A percentile compares a stretch with the other conserved stretches of the same genome.
Evolutionary conservation across 2,329 filamentous ascomycete genomes (phyloP).

Genomic region (Rutstroemia sp.): DNA sequence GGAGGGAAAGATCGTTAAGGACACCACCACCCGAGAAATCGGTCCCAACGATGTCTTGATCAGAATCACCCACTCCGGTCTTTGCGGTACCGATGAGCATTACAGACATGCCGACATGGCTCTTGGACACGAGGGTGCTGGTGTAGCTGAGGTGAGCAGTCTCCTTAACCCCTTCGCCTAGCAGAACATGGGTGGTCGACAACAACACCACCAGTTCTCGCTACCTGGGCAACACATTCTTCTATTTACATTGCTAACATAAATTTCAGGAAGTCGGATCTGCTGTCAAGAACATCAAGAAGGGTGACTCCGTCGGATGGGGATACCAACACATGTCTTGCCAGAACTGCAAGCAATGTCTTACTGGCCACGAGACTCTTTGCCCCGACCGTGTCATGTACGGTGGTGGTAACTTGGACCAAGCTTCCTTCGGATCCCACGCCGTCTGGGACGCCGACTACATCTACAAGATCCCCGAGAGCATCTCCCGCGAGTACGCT

Average conservation of each 20-base stretch:
- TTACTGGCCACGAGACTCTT: conserved; percentile 37
- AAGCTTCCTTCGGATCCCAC: conserved; percentile 38
- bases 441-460: conserved; percentile 34
- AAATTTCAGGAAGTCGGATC: conserved; percentile 30
- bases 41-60: conserved; percentile 50
- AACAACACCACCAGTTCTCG: not conserved
- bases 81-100: conserved; percentile 54
- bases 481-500: conserved; percentile 33
- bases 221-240: not conserved
- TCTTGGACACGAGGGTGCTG: conserved; percentile 45
- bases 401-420: conserved; percentile 36
- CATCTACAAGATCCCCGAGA: conserved; percentile 34
- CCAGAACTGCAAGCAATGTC: conserved; percentile 38
- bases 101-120: conserved; percentile 31
- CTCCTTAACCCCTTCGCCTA: not conserved
- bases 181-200: not conserved
- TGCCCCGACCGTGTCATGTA: conserved; percentile 37
- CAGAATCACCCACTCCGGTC: conserved; percentile 56
- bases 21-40: conserved; percentile 38
- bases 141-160: conserved; percentile 32
- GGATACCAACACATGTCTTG: conserved; percentile 37
- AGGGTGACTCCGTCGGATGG: conserved; percentile 42
- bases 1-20: conserved; percentile 46
- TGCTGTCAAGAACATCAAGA: conserved; percentile 32
- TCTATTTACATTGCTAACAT: not conserved